These are phyloP conservation scores for Cystobasidium sp. DNA, from an alignment of 1,284 basidiomycete species.

Conservation along the genomic window DNA sequence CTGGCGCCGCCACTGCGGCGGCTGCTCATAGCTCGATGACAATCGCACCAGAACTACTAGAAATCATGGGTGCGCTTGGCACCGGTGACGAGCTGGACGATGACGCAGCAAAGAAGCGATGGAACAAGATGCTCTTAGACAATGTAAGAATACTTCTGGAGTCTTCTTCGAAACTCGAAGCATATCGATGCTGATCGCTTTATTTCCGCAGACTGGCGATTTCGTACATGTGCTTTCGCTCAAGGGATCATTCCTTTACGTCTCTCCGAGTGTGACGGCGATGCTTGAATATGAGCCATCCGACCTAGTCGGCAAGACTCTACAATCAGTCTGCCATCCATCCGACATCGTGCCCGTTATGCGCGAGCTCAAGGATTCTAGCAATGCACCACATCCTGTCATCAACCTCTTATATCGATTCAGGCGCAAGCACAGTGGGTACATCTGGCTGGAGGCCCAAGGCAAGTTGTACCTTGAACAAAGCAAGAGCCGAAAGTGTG, in stretches of 20 bases:
- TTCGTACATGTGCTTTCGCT: constrained; percentile 88
- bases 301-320: constrained; percentile 76
- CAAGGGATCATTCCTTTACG: constrained; percentile 91
- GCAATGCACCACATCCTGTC: constrained; percentile 56
- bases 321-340: constrained; percentile 81
- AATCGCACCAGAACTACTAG: constrained; percentile 40
- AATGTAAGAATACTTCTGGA: neutral
- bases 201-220: constrained; percentile 57
- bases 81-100: constrained; percentile 33
- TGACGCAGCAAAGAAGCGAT: constrained; percentile 41
- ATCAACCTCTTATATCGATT: constrained; percentile 80
- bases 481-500: constrained; percentile 55
- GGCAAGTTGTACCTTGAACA: constrained; percentile 68
- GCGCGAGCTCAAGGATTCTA: constrained; percentile 85
- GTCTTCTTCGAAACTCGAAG: neutral
- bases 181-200: no score
- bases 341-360: constrained; percentile 88
- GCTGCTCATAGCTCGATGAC: constrained; percentile 43
- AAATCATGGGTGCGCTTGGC: constrained; percentile 32
- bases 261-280: constrained; percentile 78
- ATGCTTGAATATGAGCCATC: constrained; percentile 52
- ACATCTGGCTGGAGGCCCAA: constrained; percentile 84
- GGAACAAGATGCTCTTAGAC: constrained; percentile 43
- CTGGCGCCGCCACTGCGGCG: constrained; percentile 22
- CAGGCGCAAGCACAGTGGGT: constrained; percentile 67